A percentile compares a stretch with the other conserved stretches of the same genome.
These are phyloP conservation scores for Furcasterigmium sp. DNA, from an alignment of 2,329 filamentous ascomycete genomes.

Conservation along the genomic window DNA sequence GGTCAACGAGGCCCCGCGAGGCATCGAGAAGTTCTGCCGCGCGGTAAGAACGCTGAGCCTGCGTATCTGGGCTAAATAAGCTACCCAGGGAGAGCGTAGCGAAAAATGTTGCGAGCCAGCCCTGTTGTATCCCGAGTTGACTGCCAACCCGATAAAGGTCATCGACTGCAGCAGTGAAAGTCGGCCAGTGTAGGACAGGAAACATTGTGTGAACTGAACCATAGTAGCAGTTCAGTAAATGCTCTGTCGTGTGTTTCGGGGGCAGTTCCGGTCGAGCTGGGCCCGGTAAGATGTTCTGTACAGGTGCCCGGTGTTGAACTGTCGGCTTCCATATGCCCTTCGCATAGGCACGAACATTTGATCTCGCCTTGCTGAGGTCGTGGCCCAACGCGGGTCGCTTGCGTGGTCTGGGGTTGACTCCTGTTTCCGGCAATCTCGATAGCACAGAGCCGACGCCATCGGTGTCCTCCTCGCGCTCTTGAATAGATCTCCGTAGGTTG, in stretches of 20 bases:
- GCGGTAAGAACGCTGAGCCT: constrained; percentile 45
- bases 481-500: constrained; percentile 62
- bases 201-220: constrained; percentile 72
- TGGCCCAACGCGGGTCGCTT: constrained; percentile 56
- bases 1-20: constrained; percentile 65
- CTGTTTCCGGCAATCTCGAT: constrained; percentile 57
- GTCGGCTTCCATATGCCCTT: constrained; percentile 78
- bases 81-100: constrained; percentile 78
- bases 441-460: constrained; percentile 46
- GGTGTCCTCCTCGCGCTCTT: constrained; percentile 25
- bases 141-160: constrained; percentile 64
- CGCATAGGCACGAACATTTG: constrained; percentile 67
- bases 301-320: constrained; percentile 56
- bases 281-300: constrained; percentile 14
- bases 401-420: constrained; percentile 59
- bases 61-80: constrained; percentile 59
- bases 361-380: constrained; percentile 66
- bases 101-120: constrained; percentile 78
- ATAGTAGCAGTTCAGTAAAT: constrained; percentile 71
- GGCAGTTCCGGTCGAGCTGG: constrained; percentile 62
- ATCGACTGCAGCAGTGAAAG: constrained; percentile 71
- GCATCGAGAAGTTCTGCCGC: constrained; percentile 65
- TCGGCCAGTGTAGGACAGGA: constrained; percentile 85
- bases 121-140: constrained; percentile 54
- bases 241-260: constrained; percentile 62